Base-by-base conservation (phyloP, 2,329 filamentous ascomycete genomes). In the Fonsecaea monophora region DNA sequence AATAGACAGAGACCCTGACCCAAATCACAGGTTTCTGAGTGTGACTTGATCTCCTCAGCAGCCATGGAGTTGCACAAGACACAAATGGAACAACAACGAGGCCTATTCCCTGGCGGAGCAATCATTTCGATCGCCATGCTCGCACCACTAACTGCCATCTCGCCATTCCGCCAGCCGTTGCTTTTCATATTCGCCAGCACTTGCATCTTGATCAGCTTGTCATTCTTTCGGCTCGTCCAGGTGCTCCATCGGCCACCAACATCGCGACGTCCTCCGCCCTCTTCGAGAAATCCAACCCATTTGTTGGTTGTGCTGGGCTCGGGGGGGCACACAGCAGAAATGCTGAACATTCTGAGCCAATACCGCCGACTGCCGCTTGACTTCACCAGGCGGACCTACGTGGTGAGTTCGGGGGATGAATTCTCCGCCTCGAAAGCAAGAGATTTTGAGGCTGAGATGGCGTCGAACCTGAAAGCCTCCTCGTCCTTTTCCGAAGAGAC, bases 281-380 rank as follows among this genome's bases (percentile, higher is more conserved):
- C 65, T 9, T 12, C 54, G 6, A 53, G 64, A n/a, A 63, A 64
- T 3, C 80, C 81, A 32, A 82, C 83, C 6, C 88, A 94, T 77
- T 82, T 93, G 62, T 82, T 96, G 37, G 86, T 96, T 70, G 89
- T 98, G 32, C 89, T 98, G 30, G 95, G 95, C 60, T 96, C 92
- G 2, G 95, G 95, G 37, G 95, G 95, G 0, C 95, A 99, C 79
- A 97, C 95, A 0, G 89, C 92, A 56, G 95, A 99, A 79, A 96
- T 99, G 91, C 84, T 97, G 69, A 88, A 90, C 74, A 91, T 97
- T 82, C 87, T 99, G 83, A 72, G 86, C 85, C 71, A 86, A 85
- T 74, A 82, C 82, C 65, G 79, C 79, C 45, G 83, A 48, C 48
- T 71, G 1, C 59, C 59, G 40, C 48, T 40, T 30, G 74, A 79